Percentiles rank a stretch among this genome's conserved stretches.
Conservation (phyloP, 1,139 yeast species). For the Nadsonia starkeyi-henricii region DNA sequence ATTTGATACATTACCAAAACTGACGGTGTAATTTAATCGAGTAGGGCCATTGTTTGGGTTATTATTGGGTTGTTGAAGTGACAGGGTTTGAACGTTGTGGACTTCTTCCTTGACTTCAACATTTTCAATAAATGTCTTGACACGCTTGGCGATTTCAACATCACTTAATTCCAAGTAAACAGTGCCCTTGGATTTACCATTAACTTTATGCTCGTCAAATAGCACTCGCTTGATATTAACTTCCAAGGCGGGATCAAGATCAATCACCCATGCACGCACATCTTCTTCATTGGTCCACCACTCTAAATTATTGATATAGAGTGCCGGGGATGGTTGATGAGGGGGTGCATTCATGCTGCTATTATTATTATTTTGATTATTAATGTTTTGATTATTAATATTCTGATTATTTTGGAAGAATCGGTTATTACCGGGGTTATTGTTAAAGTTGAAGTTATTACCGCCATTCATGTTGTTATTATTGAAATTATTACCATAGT, state of each 20-base stretch:
- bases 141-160: slow-evolving; percentile 9
- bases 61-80: not conserved
- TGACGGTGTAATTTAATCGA: not conserved
- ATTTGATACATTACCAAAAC: not conserved
- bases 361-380: not conserved
- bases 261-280: slow-evolving; percentile 21
- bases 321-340: slow-evolving; percentile 12
- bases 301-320: slow-evolving; percentile 16
- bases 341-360: slow-evolving; percentile 5
- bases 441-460: not conserved
- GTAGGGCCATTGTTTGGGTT: not conserved
- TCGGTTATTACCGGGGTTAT: slow-evolving; percentile 1
- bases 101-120: not conserved
- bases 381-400: slow-evolving; percentile 1
- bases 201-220: slow-evolving; percentile 22
- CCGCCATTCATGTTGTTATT: not conserved
- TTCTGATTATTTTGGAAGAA: not conserved
- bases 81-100: not conserved
- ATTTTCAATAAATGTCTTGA: slow-evolving; percentile 7
- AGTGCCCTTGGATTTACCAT: slow-evolving; percentile 22
- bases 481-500: not conserved
- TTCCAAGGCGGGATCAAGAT: slow-evolving; percentile 12
- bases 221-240: slow-evolving; percentile 15
- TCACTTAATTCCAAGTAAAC: slow-evolving; percentile 13
- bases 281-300: slow-evolving; percentile 25